Conservation (phyloP, 1,284 basidiomycete species). For the Ceratobasidium sp. region DNA sequence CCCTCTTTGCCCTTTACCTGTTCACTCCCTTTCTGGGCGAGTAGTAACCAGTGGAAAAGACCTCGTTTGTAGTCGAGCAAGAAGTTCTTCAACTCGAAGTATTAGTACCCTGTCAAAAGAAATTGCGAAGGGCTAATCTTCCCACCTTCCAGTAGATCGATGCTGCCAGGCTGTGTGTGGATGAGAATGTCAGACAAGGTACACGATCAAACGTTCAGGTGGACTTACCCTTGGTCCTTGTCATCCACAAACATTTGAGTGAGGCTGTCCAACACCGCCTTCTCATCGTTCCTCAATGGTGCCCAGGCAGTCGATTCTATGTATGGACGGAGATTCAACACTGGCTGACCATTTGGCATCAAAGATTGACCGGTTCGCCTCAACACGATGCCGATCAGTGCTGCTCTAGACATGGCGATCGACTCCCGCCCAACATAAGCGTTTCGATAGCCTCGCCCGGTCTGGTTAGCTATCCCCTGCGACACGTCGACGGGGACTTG, state of each 20-base stretch:
- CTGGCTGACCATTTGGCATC: neutral
- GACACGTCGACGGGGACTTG: too few species aligned
- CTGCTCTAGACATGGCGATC: neutral
- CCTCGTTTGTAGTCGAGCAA: constrained; percentile 9
- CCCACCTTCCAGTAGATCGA: neutral
- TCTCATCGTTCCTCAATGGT: neutral
- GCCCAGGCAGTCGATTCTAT: constrained; percentile 5
- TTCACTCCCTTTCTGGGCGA: neutral
- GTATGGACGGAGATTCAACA: neutral
- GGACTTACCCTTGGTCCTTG: neutral
- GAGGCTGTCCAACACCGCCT: neutral
- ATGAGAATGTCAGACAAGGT: neutral
- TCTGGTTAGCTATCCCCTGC: neutral
- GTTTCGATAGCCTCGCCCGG: neutral
- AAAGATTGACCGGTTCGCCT: neutral
- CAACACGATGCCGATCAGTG: neutral
- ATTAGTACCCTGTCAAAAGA: neutral
- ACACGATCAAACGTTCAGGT: neutral
- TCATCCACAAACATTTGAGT: neutral
- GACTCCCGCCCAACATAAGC: neutral
- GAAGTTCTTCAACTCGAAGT: constrained; percentile 1
- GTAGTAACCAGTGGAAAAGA: neutral
- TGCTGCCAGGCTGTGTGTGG: neutral
- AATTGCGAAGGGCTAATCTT: neutral
- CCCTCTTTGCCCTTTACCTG: neutral